These are phyloP conservation scores for Chrysanthemum lavandulifolium DNA, from an alignment of 129 eudicot genomes.

Conservation along the genomic window DNA sequence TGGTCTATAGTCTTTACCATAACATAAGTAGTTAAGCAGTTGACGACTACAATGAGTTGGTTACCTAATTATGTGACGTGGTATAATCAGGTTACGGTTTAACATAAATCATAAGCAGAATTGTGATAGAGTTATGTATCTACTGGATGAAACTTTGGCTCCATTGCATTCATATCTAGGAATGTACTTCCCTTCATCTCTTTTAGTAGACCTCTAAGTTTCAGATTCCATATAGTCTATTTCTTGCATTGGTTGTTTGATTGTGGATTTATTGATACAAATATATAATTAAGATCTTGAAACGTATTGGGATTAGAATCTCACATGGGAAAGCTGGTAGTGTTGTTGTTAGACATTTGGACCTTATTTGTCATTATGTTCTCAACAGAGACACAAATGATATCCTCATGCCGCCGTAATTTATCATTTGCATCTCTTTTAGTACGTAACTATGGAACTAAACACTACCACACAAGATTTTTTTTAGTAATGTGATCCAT, in stretches of 20 bases:
- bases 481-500: neutral
- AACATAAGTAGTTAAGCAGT: neutral
- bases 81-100: neutral
- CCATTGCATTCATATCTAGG: neutral
- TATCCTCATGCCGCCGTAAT: neutral
- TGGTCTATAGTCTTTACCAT: slow-evolving; percentile 2
- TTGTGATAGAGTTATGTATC: neutral
- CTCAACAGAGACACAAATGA: neutral
- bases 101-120: neutral
- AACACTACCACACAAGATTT: neutral
- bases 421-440: neutral
- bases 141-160: neutral
- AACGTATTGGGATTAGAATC: neutral
- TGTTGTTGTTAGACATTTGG: neutral
- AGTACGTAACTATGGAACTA: neutral
- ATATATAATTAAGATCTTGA: neutral
- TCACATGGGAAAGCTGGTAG: neutral
- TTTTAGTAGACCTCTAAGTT: neutral
- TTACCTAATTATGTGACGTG: neutral
- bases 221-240: neutral
- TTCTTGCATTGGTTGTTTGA: neutral
- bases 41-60: neutral
- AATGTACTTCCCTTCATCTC: neutral
- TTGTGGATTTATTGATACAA: neutral
- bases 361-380: neutral